Evolutionary conservation across 768 basidiomycete genomes (phyloP), one percentile per base, ranked within the genome.

Genomic region (Russula sp.): DNA sequence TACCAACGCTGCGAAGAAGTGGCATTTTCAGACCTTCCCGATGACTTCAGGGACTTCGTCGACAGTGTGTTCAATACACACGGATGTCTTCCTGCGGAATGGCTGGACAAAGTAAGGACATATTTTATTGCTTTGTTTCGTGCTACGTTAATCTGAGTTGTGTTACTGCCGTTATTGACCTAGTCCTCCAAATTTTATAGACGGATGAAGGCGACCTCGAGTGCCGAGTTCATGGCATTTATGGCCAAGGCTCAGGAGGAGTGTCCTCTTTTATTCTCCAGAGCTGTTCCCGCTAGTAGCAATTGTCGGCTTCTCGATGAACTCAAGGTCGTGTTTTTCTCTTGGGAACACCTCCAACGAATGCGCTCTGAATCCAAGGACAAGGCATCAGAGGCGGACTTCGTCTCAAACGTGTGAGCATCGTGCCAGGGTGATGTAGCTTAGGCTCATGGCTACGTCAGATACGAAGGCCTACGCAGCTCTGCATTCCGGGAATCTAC

Each of bases 321-420:
- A 34, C 64, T 82, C 34, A 70, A 72, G 32, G 68, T 64, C 5
- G 78, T 82, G 9, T 78, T 75, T 54, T 70, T 71, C 4, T 78
- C 79, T 16, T 83, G 81, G 80, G 72, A 74, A 32, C 74, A 73
- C 41, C 71, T 81, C 7, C 67, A 69, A 9, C 70, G 69, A 58
- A 81, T 83, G 79, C 75, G 70, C 13, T 36, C 62, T n/a, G 69
- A 69, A 6, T 75, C 75, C 6, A 75, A 74, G 20, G 77, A 80
- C 56, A 81, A 74, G 66, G 78, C 76, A 72, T 81, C 79, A 2
- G 82, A 84, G 64, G 79, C 81, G 1, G 83, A 83, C 63, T 82
- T 76, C 59, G 80, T 75, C 16, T 76, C 77, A n/a, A 80, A 79
- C 53, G 81, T 83, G 80, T 84, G 69, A 52, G 80, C 70, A 10